Conservation (phyloP, 306 rosid genomes). For the Rosa lucieae region DNA sequence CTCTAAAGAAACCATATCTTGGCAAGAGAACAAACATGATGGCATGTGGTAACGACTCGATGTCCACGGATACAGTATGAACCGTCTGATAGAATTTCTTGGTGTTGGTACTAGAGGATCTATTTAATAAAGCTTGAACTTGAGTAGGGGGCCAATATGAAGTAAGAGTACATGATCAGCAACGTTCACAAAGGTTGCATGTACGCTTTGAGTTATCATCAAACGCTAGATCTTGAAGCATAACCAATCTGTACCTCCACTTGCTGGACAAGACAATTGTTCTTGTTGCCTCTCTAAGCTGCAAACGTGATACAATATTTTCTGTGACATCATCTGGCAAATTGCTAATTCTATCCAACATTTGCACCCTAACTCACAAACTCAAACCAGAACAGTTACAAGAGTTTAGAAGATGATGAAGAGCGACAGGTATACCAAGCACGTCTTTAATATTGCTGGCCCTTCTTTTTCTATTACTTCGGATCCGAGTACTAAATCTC, state of each 20-base stretch:
- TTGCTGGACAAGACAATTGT: conserved; percentile 57
- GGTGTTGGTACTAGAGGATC: too few species aligned
- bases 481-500: too few species aligned
- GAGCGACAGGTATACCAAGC: too few species aligned
- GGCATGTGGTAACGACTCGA: not conserved
- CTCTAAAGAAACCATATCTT: too few species aligned
- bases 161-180: conserved; percentile 60
- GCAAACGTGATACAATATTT: conserved; percentile 42
- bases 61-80: too few species aligned
- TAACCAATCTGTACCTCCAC: conserved; percentile 21
- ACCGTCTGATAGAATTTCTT: not conserved
- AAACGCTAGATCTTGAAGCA: conserved; percentile 33
- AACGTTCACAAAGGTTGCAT: conserved; percentile 23
- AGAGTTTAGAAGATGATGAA: too few species aligned
- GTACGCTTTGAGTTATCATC: too few species aligned
- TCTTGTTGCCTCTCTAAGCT: conserved; percentile 48
- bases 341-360: not conserved
- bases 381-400: too few species aligned
- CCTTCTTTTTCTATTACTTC: too few species aligned
- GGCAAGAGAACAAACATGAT: not conserved
- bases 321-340: conserved; percentile 47
- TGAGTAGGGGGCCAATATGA: conserved; percentile 45
- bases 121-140: conserved; percentile 28
- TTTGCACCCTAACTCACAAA: too few species aligned
- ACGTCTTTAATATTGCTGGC: too few species aligned